A percentile compares a stretch with the other conserved stretches of the same genome.
These are phyloP conservation scores for Withania somnifera DNA, from an alignment of 305 asterid genomes.

Conservation along the genomic window DNA sequence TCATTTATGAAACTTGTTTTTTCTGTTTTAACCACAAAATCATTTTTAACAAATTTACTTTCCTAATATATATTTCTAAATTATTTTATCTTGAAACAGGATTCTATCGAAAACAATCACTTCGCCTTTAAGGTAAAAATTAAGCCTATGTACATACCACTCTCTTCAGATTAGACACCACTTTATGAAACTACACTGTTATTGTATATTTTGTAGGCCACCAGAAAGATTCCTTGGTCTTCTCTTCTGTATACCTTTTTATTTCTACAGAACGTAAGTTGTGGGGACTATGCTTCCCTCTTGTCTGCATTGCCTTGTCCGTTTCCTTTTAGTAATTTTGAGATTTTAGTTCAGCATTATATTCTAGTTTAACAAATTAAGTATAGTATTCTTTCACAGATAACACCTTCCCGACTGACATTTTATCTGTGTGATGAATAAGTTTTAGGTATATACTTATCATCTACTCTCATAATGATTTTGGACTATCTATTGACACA, in stretches of 20 bases:
- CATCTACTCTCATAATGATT: neutral
- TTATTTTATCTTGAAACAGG: too few species aligned
- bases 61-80: too few species aligned
- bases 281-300: neutral
- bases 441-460: neutral
- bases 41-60: neutral
- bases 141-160: too few species aligned
- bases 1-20: neutral
- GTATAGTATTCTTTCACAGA: neutral
- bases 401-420: neutral
- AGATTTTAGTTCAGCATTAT: neutral
- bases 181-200: too few species aligned
- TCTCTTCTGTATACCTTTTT: neutral
- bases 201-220: neutral
- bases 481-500: conserved; percentile 2
- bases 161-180: too few species aligned
- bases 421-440: neutral
- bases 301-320: neutral
- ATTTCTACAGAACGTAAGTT: neutral
- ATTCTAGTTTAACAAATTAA: neutral
- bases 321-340: neutral
- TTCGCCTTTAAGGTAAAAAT: too few species aligned
- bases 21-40: too few species aligned
- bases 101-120: too few species aligned
- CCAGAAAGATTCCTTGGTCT: neutral